phyloP scores from a whole-genome alignment of 2,329 filamentous ascomycete genomes.

The Ampelomyces quisqualis region DNA sequence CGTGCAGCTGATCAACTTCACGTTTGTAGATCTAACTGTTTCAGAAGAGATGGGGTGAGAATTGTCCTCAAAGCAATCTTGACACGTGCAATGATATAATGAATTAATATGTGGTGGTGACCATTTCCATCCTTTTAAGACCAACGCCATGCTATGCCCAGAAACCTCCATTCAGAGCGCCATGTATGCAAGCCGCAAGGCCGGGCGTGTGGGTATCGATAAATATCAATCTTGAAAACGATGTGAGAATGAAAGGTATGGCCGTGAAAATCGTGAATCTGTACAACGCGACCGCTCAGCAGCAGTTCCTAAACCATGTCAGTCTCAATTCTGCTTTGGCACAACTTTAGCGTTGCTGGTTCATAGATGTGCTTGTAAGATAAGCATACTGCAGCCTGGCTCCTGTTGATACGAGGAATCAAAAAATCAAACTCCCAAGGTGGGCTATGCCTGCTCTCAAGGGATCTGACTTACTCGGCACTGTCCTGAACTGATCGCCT shows the following conservation, averaged over 20 bases:
- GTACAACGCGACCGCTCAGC: constrained; percentile 10
- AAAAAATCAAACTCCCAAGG: neutral
- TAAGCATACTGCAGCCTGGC: too few species aligned
- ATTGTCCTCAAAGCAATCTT: too few species aligned
- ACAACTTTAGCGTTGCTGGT: neutral
- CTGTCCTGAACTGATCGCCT: constrained; percentile 70
- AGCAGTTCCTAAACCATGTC: constrained; percentile 22
- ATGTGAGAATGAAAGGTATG: constrained; percentile 6
- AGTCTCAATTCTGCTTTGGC: neutral
- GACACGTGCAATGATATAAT: too few species aligned
- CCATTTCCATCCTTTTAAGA: too few species aligned
- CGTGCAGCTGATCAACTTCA: too few species aligned
- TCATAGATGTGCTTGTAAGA: neutral
- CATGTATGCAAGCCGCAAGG: constrained; percentile 28
- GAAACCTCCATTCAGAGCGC: too few species aligned
- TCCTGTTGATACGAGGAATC: too few species aligned
- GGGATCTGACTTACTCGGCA: constrained; percentile 44
- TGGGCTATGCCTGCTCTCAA: neutral
- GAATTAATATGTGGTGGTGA: too few species aligned
- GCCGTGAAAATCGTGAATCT: constrained; percentile 20
- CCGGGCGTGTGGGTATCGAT: constrained; percentile 33
- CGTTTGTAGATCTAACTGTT: too few species aligned
- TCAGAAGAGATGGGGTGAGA: too few species aligned
- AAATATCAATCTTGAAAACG: constrained; percentile 23
- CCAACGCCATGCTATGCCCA: constrained; percentile 19